Conservation (phyloP, 495 filamentous ascomycete genomes). For the Trichoderma asperelloides region DNA sequence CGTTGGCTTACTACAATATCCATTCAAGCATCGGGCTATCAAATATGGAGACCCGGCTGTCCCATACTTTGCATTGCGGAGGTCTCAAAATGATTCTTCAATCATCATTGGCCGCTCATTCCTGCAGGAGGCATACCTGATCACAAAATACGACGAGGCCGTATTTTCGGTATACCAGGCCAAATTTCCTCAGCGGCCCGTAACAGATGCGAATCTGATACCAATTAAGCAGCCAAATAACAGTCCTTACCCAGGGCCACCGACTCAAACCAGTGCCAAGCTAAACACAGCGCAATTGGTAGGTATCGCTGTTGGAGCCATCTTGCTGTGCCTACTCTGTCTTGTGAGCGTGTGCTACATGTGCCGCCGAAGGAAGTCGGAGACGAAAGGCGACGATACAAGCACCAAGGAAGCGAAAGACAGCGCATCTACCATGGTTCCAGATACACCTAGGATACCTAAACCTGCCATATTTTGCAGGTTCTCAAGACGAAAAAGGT, state of each 20-base stretch:
- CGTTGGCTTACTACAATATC: slow-evolving; percentile 48
- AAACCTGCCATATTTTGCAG: slow-evolving; percentile 25
- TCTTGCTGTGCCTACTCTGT: slow-evolving; percentile 30
- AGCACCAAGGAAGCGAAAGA: slow-evolving; percentile 16
- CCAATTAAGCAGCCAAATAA: slow-evolving; percentile 36
- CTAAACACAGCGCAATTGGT: slow-evolving; percentile 38
- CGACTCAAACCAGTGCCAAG: slow-evolving; percentile 15
- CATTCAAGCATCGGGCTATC: slow-evolving; percentile 41
- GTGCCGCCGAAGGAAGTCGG: slow-evolving; percentile 22
- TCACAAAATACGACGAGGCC: slow-evolving; percentile 54
- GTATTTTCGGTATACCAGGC: slow-evolving; percentile 54
- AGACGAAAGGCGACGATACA: slow-evolving; percentile 14
- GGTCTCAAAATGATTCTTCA: slow-evolving; percentile 38
- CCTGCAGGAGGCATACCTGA: slow-evolving; percentile 62
- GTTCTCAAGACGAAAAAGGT: slow-evolving; percentile 24
- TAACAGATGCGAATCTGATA: slow-evolving; percentile 38
- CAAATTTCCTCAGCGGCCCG: slow-evolving; percentile 36
- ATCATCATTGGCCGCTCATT: slow-evolving; percentile 61
- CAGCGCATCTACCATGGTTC: slow-evolving; percentile 8
- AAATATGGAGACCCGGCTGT: slow-evolving; percentile 33
- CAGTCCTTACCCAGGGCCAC: slow-evolving; percentile 34
- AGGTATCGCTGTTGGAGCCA: slow-evolving; percentile 35
- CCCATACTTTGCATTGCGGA: slow-evolving; percentile 56
- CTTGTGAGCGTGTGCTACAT: slow-evolving; percentile 26
- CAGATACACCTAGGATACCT: slow-evolving; percentile 15